Percentiles rank a stretch among this genome's conserved stretches.
These are phyloP conservation scores for Leptographium galeiforme DNA, from an alignment of 2,329 filamentous ascomycete genomes.

Conservation along the genomic window DNA sequence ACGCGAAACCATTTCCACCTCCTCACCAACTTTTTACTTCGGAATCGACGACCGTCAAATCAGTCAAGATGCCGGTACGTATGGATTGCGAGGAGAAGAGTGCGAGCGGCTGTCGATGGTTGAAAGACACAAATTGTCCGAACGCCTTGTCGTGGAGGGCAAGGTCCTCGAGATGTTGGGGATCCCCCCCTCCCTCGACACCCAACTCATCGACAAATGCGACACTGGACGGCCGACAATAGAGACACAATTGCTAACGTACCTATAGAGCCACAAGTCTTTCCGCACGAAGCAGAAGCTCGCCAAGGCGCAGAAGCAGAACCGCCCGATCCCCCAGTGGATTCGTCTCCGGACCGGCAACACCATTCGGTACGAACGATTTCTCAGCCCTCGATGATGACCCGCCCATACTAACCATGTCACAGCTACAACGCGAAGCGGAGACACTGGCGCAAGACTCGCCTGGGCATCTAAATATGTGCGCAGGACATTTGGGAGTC, in stretches of 20 bases:
- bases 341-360: constrained; percentile 96
- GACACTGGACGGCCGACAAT: neutral
- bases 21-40: constrained; percentile 11
- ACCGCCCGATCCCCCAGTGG: constrained; percentile 99
- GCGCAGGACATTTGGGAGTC: constrained; percentile 1
- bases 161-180: no score
- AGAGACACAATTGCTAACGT: constrained; percentile 10
- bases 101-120: neutral
- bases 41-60: constrained; percentile 19
- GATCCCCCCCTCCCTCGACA: no score
- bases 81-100: neutral
- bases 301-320: constrained; percentile 99
- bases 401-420: neutral
- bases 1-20: constrained; percentile 1
- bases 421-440: constrained; percentile 98
- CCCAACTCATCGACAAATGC: no score
- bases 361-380: constrained; percentile 80
- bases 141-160: no score
- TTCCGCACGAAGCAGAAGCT: constrained; percentile 99
- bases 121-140: no score
- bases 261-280: constrained; percentile 86
- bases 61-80: constrained; percentile 27
- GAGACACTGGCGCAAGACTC: constrained; percentile 99
- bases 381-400: neutral
- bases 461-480: constrained; percentile 82